Conservation (phyloP, 108 stramenopile species). For the Nitzschia palea region DNA sequence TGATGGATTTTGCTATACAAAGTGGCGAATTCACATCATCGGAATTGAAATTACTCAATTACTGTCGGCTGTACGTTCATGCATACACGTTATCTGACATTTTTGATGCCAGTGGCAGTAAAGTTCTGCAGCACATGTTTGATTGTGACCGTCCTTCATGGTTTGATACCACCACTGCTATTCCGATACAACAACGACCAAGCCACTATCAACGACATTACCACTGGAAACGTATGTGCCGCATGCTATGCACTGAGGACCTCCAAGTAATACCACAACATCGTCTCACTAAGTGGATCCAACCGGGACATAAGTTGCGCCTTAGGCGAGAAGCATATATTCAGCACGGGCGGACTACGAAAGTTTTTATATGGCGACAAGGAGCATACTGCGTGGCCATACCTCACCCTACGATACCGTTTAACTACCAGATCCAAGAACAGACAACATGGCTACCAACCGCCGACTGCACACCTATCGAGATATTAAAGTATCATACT, state of each 20-base stretch:
- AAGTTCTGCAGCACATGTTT: not conserved
- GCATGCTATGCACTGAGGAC: not conserved
- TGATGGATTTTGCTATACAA: too few relatives aligned
- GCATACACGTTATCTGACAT: not conserved
- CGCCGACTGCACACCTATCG: not conserved
- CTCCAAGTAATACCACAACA: too few relatives aligned
- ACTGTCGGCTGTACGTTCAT: conserved; percentile 12
- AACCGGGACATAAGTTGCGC: not conserved
- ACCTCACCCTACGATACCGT: not conserved
- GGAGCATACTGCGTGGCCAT: not conserved
- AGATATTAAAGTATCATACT: not conserved
- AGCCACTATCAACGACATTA: not conserved
- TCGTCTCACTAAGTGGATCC: not conserved
- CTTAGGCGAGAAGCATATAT: not conserved
- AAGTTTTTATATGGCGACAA: not conserved
- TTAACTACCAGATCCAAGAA: not conserved
- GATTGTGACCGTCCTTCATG: not conserved
- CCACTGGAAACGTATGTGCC: not conserved
- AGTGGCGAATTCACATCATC: not conserved
- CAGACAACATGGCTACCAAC: not conserved
- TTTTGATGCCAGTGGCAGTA: not conserved
- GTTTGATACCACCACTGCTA: not conserved
- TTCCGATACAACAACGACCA: not conserved
- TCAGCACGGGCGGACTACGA: not conserved
- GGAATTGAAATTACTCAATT: not conserved